Evolutionary conservation across 2,329 filamentous ascomycete species (phyloP).

Genomic region (Nigrospora osmanthi): DNA sequence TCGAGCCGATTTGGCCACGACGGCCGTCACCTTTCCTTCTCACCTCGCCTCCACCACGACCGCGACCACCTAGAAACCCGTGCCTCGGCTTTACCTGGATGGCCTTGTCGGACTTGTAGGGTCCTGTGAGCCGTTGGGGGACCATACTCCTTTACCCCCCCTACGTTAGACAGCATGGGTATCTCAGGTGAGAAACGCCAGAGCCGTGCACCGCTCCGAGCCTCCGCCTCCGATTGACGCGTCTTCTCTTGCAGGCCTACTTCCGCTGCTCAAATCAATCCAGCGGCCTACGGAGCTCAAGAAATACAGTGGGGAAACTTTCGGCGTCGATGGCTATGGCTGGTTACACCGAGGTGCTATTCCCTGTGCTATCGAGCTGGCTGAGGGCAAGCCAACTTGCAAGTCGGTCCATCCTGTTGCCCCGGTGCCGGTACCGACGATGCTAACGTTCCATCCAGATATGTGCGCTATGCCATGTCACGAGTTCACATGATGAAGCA

Average conservation of each 20-base stretch:
- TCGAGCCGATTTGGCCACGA: too few species aligned
- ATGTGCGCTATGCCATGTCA: slow-evolving; percentile 83
- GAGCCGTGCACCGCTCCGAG: not conserved
- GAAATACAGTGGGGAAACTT: slow-evolving; percentile 77
- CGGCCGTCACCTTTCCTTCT: too few species aligned
- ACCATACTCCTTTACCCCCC: too few species aligned
- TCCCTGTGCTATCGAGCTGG: slow-evolving; percentile 84
- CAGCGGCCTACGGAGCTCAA: slow-evolving; percentile 83
- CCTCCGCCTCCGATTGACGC: not conserved
- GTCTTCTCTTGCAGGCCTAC: slow-evolving; percentile 51
- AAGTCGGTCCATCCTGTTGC: slow-evolving; percentile 50
- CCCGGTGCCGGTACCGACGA: not conserved
- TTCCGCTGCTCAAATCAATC: slow-evolving; percentile 92
- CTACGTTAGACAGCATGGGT: slow-evolving; percentile 7
- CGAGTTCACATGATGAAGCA: slow-evolving; percentile 90
- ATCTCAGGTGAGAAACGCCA: slow-evolving; percentile 3
- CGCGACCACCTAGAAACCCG: too few species aligned
- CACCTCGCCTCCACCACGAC: too few species aligned
- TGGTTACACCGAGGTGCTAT: slow-evolving; percentile 95
- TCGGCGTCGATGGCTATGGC: slow-evolving; percentile 95
- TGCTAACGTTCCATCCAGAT: slow-evolving; percentile 42
- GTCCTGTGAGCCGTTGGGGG: too few species aligned
- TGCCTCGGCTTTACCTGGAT: too few species aligned
- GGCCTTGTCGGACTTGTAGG: too few species aligned
- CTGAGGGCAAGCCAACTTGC: slow-evolving; percentile 76